These are phyloP conservation scores for Paracoccidioides brasiliensis DNA, from an alignment of 2,329 filamentous ascomycete genomes.

Conservation along the genomic window DNA sequence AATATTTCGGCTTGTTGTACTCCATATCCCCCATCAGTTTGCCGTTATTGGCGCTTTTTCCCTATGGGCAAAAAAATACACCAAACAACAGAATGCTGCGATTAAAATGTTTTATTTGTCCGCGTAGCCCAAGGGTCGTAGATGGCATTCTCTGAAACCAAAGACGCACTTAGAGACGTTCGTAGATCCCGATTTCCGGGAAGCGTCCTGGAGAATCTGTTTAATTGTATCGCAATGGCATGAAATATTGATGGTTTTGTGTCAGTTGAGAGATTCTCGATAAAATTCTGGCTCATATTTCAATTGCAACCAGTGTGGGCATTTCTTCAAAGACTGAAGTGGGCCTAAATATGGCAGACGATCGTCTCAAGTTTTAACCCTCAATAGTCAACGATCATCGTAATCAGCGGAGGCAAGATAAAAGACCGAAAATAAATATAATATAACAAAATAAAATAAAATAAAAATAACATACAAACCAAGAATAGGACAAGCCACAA, in stretches of 20 bases:
- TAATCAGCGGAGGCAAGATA: too few species aligned
- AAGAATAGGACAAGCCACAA: background rate
- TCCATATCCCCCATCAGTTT: too few species aligned
- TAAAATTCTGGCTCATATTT: background rate
- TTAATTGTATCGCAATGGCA: background rate
- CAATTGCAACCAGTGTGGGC: conserved; percentile 2
- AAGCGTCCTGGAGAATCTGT: background rate
- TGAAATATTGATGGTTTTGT: background rate
- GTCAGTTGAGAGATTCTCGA: too few species aligned
- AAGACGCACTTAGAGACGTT: too few species aligned
- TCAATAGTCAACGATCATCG: background rate
- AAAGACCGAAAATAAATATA: background rate
- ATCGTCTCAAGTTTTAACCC: background rate
- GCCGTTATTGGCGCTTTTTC: too few species aligned
- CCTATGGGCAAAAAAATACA: too few species aligned
- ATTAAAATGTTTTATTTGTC: too few species aligned
- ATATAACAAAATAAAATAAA: background rate
- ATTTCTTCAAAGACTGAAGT: background rate
- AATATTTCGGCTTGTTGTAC: too few species aligned
- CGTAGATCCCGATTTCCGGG: too few species aligned
- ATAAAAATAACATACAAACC: background rate
- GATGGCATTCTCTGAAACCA: too few species aligned
- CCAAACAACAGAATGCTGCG: too few species aligned
- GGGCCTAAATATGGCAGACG: background rate
- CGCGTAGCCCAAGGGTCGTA: too few species aligned